Evolutionary conservation across 140 eudicot genomes (phyloP).

Genomic region (Senecio squalidus): DNA sequence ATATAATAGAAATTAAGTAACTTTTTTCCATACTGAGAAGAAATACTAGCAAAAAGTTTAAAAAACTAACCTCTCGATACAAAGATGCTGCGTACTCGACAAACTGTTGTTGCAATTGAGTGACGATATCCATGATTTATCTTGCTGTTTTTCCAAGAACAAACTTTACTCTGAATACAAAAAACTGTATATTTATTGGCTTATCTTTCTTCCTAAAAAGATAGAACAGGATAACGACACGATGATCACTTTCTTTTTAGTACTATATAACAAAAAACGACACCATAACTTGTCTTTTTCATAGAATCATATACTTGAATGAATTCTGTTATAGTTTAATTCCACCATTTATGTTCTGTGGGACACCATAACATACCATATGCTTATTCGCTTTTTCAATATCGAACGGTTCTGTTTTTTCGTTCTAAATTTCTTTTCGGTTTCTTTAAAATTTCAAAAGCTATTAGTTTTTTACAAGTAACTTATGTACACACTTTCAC

Average conservation of each 20-base stretch:
- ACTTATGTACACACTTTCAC: slow-evolving; percentile 1
- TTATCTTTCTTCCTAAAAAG: slow-evolving; percentile 13
- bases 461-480: neutral
- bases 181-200: slow-evolving; percentile 5
- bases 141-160: slow-evolving; percentile 16
- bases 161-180: slow-evolving; percentile 14
- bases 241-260: slow-evolving; percentile 7
- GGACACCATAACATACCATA: slow-evolving; percentile 25
- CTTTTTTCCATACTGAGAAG: neutral
- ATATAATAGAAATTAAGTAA: slow-evolving; percentile 2
- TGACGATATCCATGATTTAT: slow-evolving; percentile 42
- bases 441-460: slow-evolving; percentile 5
- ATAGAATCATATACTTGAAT: slow-evolving; percentile 27
- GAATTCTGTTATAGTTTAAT: slow-evolving; percentile 4
- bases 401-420: slow-evolving; percentile 15
- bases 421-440: neutral
- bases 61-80: slow-evolving; percentile 47
- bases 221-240: slow-evolving; percentile 15
- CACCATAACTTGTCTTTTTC: slow-evolving; percentile 15
- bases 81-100: slow-evolving; percentile 44
- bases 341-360: slow-evolving; percentile 23
- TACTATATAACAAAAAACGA: slow-evolving; percentile 1
- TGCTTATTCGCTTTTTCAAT: slow-evolving; percentile 11
- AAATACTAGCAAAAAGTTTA: neutral
- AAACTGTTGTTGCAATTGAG: slow-evolving; percentile 62